Evolutionary conservation across 2,329 filamentous ascomycete species (phyloP).

Genomic region (Diaporthe ampelina): DNA sequence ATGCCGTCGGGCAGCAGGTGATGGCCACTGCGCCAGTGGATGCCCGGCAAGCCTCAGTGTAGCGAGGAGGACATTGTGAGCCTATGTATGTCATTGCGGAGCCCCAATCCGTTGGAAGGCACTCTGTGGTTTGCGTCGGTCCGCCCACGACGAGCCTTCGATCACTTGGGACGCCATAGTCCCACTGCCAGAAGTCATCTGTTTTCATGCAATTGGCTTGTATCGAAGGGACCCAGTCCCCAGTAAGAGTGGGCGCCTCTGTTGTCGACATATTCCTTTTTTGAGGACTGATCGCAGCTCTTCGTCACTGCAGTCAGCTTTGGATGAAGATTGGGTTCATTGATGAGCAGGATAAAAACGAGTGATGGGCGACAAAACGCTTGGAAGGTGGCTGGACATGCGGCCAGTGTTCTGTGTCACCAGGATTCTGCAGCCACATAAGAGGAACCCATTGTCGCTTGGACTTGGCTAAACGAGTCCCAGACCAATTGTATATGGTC

Average conservation of each 20-base stretch:
- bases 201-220: neutral
- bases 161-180: neutral
- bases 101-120: neutral
- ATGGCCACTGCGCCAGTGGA: neutral
- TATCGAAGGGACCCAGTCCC: conserved; percentile 5
- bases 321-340: neutral
- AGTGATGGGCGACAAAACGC: neutral
- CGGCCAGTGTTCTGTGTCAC: neutral
- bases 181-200: neutral
- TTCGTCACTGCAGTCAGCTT: neutral
- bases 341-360: neutral
- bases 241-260: neutral
- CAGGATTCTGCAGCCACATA: neutral
- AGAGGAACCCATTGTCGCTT: neutral
- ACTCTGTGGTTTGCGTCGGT: neutral
- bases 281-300: neutral
- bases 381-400: neutral
- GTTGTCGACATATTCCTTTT: neutral
- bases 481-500: neutral
- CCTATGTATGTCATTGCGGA: neutral
- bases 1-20: neutral
- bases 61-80: neutral
- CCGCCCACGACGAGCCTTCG: neutral
- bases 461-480: neutral
- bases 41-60: neutral